phyloP scores from a whole-genome alignment of 2,329 filamentous ascomycete genomes.

The Diatrype stigma region DNA sequence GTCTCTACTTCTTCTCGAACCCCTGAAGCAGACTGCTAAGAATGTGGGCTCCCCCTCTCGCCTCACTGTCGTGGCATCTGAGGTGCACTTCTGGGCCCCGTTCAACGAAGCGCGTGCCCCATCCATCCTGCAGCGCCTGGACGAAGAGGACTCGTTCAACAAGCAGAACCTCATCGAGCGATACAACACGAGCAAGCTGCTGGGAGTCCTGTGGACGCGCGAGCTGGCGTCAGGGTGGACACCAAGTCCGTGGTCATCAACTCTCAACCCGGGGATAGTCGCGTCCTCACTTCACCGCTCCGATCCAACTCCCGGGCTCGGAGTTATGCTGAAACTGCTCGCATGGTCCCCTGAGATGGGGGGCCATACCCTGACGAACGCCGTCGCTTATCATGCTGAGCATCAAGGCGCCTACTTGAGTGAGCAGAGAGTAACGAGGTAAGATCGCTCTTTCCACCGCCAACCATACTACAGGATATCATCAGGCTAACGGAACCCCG shows the following conservation, averaged over 20 bases:
- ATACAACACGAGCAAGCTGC: constrained; percentile 10
- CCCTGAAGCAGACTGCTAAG: not conserved
- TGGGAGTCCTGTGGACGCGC: constrained; percentile 14
- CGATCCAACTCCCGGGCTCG: constrained; percentile 1
- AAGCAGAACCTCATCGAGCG: constrained; percentile 5
- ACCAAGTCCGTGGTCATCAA: constrained; percentile 4
- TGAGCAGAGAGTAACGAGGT: constrained; percentile 15
- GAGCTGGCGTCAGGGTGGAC: constrained; percentile 8
- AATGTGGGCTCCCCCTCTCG: constrained; percentile 1
- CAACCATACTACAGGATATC: not conserved
- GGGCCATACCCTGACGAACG: constrained; percentile 10
- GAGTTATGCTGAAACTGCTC: constrained; percentile 4
- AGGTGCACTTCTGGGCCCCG: constrained; percentile 11
- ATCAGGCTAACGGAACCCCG: not conserved
- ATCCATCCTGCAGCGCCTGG: constrained; percentile 5
- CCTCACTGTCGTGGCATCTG: constrained; percentile 8
- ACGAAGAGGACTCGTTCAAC: constrained; percentile 6
- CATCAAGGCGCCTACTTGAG: constrained; percentile 14
- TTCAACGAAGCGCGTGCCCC: constrained; percentile 6
- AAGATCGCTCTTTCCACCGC: not conserved
- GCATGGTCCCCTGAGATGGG: constrained; percentile 12
- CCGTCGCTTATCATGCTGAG: constrained; percentile 7
- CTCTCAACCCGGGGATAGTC: constrained; percentile 11
- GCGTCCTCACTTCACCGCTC: constrained; percentile 10
- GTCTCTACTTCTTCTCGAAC: constrained; percentile 10